Conservation (phyloP, 1,284 basidiomycete species). For the Tausonia pullulans region DNA sequence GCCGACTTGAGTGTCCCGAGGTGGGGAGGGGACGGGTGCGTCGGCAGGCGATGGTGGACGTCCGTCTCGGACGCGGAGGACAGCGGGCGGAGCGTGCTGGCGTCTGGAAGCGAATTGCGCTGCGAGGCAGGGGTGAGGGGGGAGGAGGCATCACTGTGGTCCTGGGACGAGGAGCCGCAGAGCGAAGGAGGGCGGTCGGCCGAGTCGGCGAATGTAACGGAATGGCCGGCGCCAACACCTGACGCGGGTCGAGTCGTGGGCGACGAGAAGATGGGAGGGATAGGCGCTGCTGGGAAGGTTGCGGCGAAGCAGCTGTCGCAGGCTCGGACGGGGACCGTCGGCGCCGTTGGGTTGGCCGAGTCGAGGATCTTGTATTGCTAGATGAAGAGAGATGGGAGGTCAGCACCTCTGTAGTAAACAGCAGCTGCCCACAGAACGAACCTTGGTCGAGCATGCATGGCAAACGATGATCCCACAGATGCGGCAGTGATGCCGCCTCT, state of each 20-base stretch:
- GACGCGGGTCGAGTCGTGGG: not conserved
- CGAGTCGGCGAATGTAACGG: too few relatives aligned
- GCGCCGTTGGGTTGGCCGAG: constrained; percentile 28
- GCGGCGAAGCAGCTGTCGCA: constrained; percentile 77
- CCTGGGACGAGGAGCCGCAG: too few relatives aligned
- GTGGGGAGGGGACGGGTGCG: too few relatives aligned
- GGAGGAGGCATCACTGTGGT: too few relatives aligned
- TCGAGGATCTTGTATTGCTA: constrained; percentile 70
- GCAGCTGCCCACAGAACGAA: constrained; percentile 29
- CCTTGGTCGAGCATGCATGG: constrained; percentile 64
- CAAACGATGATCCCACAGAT: constrained; percentile 82
- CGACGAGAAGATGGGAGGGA: not conserved
- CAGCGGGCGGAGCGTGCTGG: too few relatives aligned
- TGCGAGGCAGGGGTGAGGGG: too few relatives aligned
- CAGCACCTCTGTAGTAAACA: not conserved
- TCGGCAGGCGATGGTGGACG: too few relatives aligned
- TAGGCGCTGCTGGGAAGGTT: constrained; percentile 42
- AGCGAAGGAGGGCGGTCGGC: too few relatives aligned
- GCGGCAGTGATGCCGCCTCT: constrained; percentile 78
- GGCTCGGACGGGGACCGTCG: constrained; percentile 57
- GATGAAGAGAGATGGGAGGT: not conserved
- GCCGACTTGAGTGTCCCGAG: too few relatives aligned
- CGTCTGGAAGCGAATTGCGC: too few relatives aligned
- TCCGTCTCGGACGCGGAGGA: too few relatives aligned
- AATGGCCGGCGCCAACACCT: too few relatives aligned